phyloP scores from a whole-genome alignment of 1,284 basidiomycete genomes.

The Boletus mariae region DNA sequence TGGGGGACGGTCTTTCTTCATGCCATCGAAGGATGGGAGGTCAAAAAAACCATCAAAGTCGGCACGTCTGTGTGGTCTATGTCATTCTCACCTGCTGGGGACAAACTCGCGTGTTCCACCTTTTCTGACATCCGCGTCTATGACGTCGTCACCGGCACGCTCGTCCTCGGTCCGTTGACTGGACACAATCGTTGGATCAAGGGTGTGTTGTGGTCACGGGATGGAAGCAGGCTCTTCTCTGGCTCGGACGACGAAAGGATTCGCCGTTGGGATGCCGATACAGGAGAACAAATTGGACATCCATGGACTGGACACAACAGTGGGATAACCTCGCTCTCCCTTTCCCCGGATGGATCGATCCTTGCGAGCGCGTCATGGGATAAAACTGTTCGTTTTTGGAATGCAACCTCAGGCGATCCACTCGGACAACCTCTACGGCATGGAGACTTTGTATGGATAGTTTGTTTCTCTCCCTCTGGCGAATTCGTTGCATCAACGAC shows the following conservation, averaged over 20 bases:
- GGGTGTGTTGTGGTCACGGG: constrained; percentile 1
- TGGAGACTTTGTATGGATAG: background rate
- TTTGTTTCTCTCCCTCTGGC: constrained; percentile 8
- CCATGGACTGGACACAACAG: background rate
- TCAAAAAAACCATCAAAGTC: no score
- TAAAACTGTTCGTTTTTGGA: constrained; percentile 3
- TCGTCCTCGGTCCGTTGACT: background rate
- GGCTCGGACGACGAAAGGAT: no score
- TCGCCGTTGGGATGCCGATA: background rate
- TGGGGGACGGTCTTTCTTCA: no score
- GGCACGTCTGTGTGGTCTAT: background rate
- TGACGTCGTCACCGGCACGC: background rate
- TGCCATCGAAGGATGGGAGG: no score
- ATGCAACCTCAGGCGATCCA: background rate
- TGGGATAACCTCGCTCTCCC: background rate
- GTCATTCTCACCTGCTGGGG: background rate
- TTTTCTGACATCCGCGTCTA: background rate
- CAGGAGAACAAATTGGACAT: background rate
- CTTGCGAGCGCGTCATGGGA: no score
- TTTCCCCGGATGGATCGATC: background rate
- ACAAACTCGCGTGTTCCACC: background rate
- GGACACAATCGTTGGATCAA: background rate
- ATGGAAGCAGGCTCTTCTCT: background rate
- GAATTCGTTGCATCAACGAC: constrained; percentile 5
- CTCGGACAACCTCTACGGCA: background rate